phyloP scores from a whole-genome alignment of 164 flowering plant genomes.

The Vitis riparia region DNA sequence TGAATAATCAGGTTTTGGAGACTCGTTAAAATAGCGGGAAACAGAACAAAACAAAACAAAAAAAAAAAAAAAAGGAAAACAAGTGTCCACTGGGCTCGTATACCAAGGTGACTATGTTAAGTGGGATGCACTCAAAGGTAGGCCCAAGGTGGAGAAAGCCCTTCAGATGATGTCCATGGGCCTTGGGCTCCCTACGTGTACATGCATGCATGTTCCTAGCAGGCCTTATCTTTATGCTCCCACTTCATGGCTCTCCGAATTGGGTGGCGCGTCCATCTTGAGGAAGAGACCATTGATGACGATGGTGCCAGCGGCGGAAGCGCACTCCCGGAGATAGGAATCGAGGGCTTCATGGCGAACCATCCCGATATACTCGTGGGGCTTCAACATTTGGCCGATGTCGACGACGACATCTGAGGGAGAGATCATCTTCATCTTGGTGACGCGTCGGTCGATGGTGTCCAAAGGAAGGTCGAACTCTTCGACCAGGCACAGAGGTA shows the following conservation, averaged over 20 bases:
- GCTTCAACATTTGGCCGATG: slow-evolving; percentile 80
- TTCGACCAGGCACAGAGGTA: slow-evolving; percentile 95
- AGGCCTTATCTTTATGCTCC: too few species aligned
- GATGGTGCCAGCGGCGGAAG: slow-evolving; percentile 56
- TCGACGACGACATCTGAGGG: slow-evolving; percentile 96
- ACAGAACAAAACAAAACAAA: too few species aligned
- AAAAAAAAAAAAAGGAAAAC: too few species aligned
- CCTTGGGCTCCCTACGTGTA: too few species aligned
- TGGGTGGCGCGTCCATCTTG: slow-evolving; percentile 68
- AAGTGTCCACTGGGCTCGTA: too few species aligned
- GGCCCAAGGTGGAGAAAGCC: too few species aligned
- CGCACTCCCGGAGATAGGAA: slow-evolving; percentile 72
- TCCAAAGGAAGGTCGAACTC: slow-evolving; percentile 92
- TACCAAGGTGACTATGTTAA: too few species aligned
- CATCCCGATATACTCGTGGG: slow-evolving; percentile 97
- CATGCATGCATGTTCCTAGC: too few species aligned
- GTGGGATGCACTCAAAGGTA: too few species aligned
- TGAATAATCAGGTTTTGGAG: too few species aligned
- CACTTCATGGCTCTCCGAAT: not conserved
- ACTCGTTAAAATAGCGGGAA: too few species aligned
- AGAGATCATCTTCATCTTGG: slow-evolving; percentile 98
- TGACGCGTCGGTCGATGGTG: slow-evolving; percentile 85
- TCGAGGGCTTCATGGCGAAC: slow-evolving; percentile 88
- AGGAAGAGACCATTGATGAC: slow-evolving; percentile 76
- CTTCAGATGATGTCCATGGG: too few species aligned